A percentile compares a stretch with the other conserved stretches of the same genome.
Conservation (phyloP, 495 filamentous ascomycete genomes). For the Letharia lupina region DNA sequence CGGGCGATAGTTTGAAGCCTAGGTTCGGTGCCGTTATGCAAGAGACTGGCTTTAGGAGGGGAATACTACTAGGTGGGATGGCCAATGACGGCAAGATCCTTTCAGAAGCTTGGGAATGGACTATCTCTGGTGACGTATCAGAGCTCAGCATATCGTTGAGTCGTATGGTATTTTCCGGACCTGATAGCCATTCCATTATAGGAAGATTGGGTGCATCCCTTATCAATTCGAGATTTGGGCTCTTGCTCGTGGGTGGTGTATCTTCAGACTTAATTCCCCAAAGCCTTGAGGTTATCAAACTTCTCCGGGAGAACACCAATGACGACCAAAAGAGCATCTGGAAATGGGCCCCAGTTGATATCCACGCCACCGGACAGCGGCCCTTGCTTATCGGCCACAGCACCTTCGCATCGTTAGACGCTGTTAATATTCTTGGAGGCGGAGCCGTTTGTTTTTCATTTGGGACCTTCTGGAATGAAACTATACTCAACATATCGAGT, state of each 20-base stretch:
- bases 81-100: slow-evolving; percentile 48
- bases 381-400: slow-evolving; percentile 64
- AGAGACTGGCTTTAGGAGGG: slow-evolving; percentile 34
- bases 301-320: slow-evolving; percentile 17
- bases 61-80: slow-evolving; percentile 64
- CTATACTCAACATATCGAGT: slow-evolving; percentile 39
- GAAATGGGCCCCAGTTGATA: slow-evolving; percentile 9
- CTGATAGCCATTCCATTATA: neutral
- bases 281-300: slow-evolving; percentile 34
- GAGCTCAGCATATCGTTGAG: slow-evolving; percentile 18
- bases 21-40: slow-evolving; percentile 55
- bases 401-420: slow-evolving; percentile 37
- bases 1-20: slow-evolving; percentile 35
- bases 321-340: slow-evolving; percentile 14
- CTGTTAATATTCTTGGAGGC: slow-evolving; percentile 60
- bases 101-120: slow-evolving; percentile 52
- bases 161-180: slow-evolving; percentile 18
- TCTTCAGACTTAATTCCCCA: slow-evolving; percentile 28
- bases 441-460: slow-evolving; percentile 88
- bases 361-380: slow-evolving; percentile 27
- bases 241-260: slow-evolving; percentile 39
- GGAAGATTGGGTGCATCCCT: slow-evolving; percentile 36
- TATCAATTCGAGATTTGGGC: slow-evolving; percentile 34
- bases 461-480: slow-evolving; percentile 66
- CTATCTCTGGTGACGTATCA: slow-evolving; percentile 25